Evolutionary conservation across 2,329 filamentous ascomycete species (phyloP), one percentile per base, ranked within the genome.

Genomic region (Cordyceps tenuipes): DNA sequence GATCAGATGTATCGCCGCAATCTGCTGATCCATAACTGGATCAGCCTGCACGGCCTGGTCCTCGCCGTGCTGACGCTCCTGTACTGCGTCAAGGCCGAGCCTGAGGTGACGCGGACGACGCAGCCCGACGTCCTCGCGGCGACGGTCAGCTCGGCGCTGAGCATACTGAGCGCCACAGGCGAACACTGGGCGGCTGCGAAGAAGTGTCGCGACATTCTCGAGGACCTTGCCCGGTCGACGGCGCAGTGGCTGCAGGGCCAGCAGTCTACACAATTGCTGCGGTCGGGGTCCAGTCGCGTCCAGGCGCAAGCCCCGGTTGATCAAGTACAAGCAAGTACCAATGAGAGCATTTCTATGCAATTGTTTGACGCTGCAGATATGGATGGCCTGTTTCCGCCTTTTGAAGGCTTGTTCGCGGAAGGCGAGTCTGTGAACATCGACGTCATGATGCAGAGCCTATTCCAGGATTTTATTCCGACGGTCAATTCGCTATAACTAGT

Each of bases 181-280:
- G 79, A 81, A 60, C 75, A 82, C 61, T 82, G 79, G 79, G 70
- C 73, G 0, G 79, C 79, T 5, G 79, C 78, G 0, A 79, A 77
- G 60, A 70, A 74, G 13, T 75, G 75, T 50, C 71, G 77, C 3
- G 74, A 77, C n/a, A 73, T 77, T 1, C 50, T 79, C 0, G 74
- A 79, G 41, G 74, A 75, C 3, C 62, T 77, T 10, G 71, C 70
- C 0, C 67, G 66, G 23, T 68, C 70, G 0, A 72, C 66, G 0
- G 59, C 72, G 8, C 66, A 67, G 1, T 71, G 70, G 64, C 63
- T 75, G 23, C 63, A 61, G 34, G 58, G 47, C 31, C 47, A 43
- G 41, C 29, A 54, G 31, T 17, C 15, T 15, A 19, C 15, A 19
- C 15, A 19, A 13, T 21, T 10, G 12, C 56, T 10, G 12, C 56